Base-by-base conservation (phyloP, 495 filamentous ascomycete species). In the Tricharina praecox region DNA sequence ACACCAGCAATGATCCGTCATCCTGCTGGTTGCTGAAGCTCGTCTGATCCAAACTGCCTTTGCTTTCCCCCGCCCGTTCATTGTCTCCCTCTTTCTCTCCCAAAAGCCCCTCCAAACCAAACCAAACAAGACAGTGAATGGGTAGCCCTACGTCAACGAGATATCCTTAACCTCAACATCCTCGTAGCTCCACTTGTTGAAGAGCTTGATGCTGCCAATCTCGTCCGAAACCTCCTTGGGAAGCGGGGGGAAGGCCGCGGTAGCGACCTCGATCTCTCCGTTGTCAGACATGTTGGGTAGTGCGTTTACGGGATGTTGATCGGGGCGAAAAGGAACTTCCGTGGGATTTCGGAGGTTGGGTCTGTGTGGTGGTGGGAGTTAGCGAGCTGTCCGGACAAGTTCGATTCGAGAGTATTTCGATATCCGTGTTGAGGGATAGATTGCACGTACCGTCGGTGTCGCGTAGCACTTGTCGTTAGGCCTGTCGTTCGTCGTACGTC, bases 121-220 rank as follows among this genome's bases (percentile, higher is more conserved):
- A n/a, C n/a, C 40, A 24, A 43, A 24, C 5, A 25, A 43, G 11
- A 43, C 19, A 24, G 26, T 18, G 34, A 39, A 51, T 43, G 47
- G 62, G 58, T 45, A 23, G 56, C 51, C 88, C 77, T 86, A 97
- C 90, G 90, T 95, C 73, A 99, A 76, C 53, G 92, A 96, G 71
- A 99, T 96, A 65, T 99, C 90, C 60, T 90, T 76, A 66, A 96
- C 90, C 74, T 99, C 90, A 60, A 99, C 92, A 78, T 96, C 88
- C 67, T 95, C 92, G 71, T 96, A 99, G 70, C 77, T 86, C 74
- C 80, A 85, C 64, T 82, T 83, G 72, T 81, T 93, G 82, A 99
- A 99, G 53, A 99, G 82, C 80, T 93, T 94, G 65, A 92, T 74
- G 71, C 72, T 80, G 64, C 88, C 90, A 72, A 90, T 78, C 70